Evolutionary conservation across 2,329 filamentous ascomycete species (phyloP).

Genomic region (Aspergillus arachidicola): DNA sequence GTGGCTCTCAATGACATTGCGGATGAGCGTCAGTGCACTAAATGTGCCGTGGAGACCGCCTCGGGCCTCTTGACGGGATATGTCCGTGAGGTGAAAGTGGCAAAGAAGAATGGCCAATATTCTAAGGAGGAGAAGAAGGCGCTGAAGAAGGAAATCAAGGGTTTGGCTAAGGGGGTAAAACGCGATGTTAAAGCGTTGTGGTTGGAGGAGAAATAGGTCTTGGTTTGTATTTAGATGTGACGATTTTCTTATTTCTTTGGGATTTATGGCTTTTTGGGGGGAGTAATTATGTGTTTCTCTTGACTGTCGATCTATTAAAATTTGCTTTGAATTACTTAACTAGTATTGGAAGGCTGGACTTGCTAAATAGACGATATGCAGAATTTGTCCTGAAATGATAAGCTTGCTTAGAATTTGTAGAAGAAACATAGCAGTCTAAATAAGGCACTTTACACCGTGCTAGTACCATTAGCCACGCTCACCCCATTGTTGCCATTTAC

Average conservation of each 20-base stretch:
- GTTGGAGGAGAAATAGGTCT: not conserved
- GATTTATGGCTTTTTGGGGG: not conserved
- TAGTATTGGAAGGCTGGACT: too few species aligned
- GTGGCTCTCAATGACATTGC: not conserved
- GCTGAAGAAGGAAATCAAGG: not conserved
- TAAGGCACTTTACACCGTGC: too few species aligned
- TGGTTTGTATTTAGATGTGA: not conserved
- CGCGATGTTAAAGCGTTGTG: not conserved
- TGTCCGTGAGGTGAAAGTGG: not conserved
- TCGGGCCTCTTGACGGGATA: not conserved
- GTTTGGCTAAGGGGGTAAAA: not conserved
- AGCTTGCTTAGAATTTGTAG: too few species aligned
- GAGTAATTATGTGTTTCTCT: not conserved
- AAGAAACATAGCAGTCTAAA: too few species aligned
- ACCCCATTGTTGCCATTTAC: not conserved
- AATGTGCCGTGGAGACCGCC: not conserved
- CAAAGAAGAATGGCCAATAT: not conserved
- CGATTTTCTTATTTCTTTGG: not conserved
- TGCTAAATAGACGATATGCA: too few species aligned
- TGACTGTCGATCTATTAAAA: accelerated
- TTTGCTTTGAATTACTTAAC: not conserved
- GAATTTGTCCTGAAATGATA: too few species aligned
- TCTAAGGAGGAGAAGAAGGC: not conserved
- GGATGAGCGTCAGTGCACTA: not conserved
- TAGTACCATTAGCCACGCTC: not conserved